Evolutionary conservation across 768 basidiomycete genomes (phyloP), one percentile per base, ranked within the genome.

Genomic region (Mycena alexandri): DNA sequence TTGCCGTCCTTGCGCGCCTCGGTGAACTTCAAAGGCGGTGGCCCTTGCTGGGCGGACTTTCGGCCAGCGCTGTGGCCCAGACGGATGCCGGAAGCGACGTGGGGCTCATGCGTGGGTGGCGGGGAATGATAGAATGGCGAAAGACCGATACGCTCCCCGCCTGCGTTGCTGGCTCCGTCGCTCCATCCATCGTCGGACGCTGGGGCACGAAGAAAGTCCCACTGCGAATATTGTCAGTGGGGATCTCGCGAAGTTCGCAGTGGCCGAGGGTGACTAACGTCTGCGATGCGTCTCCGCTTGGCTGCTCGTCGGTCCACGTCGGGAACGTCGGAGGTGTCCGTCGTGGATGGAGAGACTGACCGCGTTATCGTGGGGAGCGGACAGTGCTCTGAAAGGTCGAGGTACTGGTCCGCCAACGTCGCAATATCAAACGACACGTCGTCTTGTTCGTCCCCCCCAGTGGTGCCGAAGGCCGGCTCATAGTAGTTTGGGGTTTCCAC

Each of bases 381-480:
- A 17, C 63, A 57, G 41, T 58, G 55, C 13, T 48, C 63, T 12
- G 47, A 57, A 4, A 64, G 41, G n/a, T 64, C 56, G 13, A 65
- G 56, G 19, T 42, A 65, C 25, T 65, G 63, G 41, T 50, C 54
- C 6, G 54, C 55, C 5, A 64, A 38, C 1, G 55, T 55, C 1
- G 48, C 17, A 12, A 54, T 47, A 14, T 63, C 61, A 21, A 58
- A 25, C 8, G 19, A 22, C 10, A 46, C 43, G 16, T 56, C 54
- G 4, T 56, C 44, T 5, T 46, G 34, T 1, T 4, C 24, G 8
- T 29, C 16, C 1, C 12, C 7, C 14, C 10, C 21, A 14, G 2
- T 9, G 42, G 2, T 16, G 13, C 41, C 44, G 8, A 12, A 21
- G 5, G n/a, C 19, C 1, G 36, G 19, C 7, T 55, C 3, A 29